phyloP scores from a whole-genome alignment of 345 rosid genomes.

The Boechera retrofracta region DNA sequence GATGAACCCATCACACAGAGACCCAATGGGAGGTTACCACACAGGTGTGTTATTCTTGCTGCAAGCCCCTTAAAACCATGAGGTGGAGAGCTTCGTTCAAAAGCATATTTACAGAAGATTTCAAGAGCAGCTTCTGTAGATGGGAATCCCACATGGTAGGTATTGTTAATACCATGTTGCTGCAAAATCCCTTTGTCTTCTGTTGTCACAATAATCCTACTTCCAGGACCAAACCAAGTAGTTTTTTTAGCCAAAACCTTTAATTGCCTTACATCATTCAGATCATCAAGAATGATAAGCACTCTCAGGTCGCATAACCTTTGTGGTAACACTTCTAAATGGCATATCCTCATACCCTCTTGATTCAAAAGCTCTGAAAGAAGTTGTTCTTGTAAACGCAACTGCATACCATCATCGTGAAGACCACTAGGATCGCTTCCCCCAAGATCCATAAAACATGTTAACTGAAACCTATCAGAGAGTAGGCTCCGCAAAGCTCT shows the following conservation, averaged over 20 bases:
- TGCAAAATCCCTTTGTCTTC: background rate
- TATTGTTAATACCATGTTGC: background rate
- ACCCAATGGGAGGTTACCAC: background rate
- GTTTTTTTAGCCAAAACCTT: too few species aligned
- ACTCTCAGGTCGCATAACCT: background rate
- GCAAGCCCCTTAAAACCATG: background rate
- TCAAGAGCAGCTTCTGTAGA: background rate
- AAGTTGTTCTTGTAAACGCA: constrained; percentile 7
- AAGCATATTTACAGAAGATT: constrained; percentile 8
- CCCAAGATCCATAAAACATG: constrained; percentile 18
- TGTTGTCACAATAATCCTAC: background rate
- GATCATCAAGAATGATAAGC: constrained; percentile 33
- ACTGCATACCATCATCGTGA: background rate
- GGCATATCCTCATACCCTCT: background rate
- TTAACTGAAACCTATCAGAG: background rate
- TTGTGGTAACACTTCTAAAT: background rate
- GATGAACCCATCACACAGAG: constrained; percentile 14
- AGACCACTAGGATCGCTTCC: background rate
- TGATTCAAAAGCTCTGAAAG: constrained; percentile 9
- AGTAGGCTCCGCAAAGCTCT: background rate
- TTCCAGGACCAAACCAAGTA: constrained; percentile 34
- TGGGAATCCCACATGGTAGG: background rate
- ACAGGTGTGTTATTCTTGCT: too few species aligned
- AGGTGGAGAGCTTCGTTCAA: background rate
- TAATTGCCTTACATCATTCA: too few species aligned